phyloP scores from a whole-genome alignment of 306 rosid genomes.

The Cucurbita pepo region DNA sequence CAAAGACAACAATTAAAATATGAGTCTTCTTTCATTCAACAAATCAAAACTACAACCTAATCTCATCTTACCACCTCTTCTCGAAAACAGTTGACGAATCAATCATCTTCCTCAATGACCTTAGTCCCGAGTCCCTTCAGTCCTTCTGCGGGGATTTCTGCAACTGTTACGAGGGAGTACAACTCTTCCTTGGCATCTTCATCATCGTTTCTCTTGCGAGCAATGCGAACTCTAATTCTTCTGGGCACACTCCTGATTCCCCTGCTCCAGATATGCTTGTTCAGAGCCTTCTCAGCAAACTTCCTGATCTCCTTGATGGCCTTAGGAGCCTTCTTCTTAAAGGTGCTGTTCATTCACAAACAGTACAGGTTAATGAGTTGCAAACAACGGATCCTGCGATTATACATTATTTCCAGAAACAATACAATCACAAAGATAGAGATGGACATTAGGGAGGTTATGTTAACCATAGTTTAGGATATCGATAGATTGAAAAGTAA shows the following conservation, averaged over 20 bases:
- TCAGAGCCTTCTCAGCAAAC: slow-evolving; percentile 16
- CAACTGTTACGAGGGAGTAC: slow-evolving; percentile 16
- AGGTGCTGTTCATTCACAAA: slow-evolving; percentile 13
- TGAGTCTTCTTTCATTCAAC: neutral
- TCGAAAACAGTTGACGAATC: neutral
- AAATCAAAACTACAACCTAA: neutral
- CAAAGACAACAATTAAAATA: neutral
- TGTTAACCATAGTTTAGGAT: neutral
- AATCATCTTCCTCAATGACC: slow-evolving; percentile 24
- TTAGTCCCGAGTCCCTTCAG: slow-evolving; percentile 19
- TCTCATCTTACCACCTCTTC: neutral
- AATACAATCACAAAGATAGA: neutral
- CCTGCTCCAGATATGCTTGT: slow-evolving; percentile 19
- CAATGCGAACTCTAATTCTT: slow-evolving; percentile 14
- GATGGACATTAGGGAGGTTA: neutral
- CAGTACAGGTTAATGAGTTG: neutral
- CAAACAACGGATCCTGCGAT: neutral
- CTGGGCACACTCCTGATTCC: slow-evolving; percentile 21
- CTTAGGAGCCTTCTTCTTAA: slow-evolving; percentile 31
- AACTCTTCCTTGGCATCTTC: slow-evolving; percentile 25
- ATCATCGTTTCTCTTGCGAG: slow-evolving; percentile 17
- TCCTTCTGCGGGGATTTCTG: slow-evolving; percentile 14
- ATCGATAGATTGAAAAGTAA: too few relatives aligned
- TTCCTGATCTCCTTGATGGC: slow-evolving; percentile 31
- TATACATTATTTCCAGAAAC: neutral